Conservation (phyloP, 1,139 yeast species). For the Yamadazyma mexicana region DNA sequence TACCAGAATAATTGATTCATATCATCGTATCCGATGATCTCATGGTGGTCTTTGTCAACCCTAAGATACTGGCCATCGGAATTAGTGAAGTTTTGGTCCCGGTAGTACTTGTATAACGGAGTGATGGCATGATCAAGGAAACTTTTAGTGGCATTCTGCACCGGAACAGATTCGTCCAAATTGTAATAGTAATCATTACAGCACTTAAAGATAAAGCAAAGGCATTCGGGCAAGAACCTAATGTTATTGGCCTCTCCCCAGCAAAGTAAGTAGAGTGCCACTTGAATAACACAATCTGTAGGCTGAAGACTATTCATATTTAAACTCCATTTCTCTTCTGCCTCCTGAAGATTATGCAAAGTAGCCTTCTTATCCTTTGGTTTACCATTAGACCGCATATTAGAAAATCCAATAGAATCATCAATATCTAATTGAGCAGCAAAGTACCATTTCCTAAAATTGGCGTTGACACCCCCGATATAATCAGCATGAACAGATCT, state of each 20-base stretch:
- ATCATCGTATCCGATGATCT: slow-evolving; percentile 61
- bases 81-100: slow-evolving; percentile 51
- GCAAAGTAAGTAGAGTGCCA: slow-evolving; percentile 67
- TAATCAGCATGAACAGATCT: slow-evolving; percentile 67
- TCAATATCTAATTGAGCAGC: slow-evolving; percentile 90
- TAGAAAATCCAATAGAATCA: slow-evolving; percentile 74
- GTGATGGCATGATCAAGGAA: slow-evolving; percentile 71
- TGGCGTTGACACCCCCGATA: slow-evolving; percentile 89
- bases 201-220: slow-evolving; percentile 78
- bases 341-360: slow-evolving; percentile 53
- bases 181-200: slow-evolving; percentile 67
- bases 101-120: slow-evolving; percentile 66
- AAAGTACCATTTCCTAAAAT: slow-evolving; percentile 93
- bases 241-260: slow-evolving; percentile 93
- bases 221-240: slow-evolving; percentile 82
- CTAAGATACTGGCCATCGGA: slow-evolving; percentile 38
- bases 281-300: slow-evolving; percentile 59
- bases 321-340: slow-evolving; percentile 74
- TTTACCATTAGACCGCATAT: slow-evolving; percentile 39
- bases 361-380: slow-evolving; percentile 36
- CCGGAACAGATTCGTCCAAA: slow-evolving; percentile 29
- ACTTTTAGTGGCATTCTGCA: slow-evolving; percentile 20
- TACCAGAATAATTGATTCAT: slow-evolving; percentile 67
- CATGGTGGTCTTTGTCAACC: slow-evolving; percentile 53
- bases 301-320: slow-evolving; percentile 58